Evolutionary conservation across 495 filamentous ascomycete genomes (phyloP).

Genomic region (Chaetomium cochliodes): DNA sequence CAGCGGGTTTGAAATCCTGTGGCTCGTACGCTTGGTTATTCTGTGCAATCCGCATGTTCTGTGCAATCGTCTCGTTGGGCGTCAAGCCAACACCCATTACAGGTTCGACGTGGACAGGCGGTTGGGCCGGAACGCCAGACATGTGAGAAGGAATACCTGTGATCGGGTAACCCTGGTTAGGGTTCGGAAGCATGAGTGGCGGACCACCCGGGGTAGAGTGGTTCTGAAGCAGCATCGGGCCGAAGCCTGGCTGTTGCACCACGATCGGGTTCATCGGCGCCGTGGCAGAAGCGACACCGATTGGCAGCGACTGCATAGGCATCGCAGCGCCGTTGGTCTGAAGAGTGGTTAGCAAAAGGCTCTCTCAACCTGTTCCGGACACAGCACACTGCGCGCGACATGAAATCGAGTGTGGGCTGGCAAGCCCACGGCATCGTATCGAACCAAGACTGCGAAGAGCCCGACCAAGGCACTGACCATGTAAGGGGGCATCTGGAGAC

Average conservation of each 20-base stretch:
- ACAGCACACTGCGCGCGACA: background rate
- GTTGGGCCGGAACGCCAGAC: slow-evolving; percentile 18
- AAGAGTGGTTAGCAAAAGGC: background rate
- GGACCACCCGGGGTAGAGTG: slow-evolving; percentile 8
- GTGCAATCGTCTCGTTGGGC: slow-evolving; percentile 37
- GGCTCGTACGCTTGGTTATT: slow-evolving; percentile 44
- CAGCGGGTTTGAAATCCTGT: slow-evolving; percentile 53
- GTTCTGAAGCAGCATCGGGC: slow-evolving; percentile 26
- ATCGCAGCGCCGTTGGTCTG: slow-evolving; percentile 14
- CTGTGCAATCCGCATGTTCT: slow-evolving; percentile 42
- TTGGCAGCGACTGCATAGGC: slow-evolving; percentile 22
- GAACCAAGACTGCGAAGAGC: background rate
- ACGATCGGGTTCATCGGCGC: slow-evolving; percentile 22
- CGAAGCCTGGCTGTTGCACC: slow-evolving; percentile 24
- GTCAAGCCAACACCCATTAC: slow-evolving; percentile 45
- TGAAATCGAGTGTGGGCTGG: background rate
- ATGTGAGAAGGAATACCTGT: slow-evolving; percentile 19
- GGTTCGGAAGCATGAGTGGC: slow-evolving; percentile 15
- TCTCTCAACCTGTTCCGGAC: background rate
- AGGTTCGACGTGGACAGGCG: slow-evolving; percentile 31
- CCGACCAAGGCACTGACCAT: slow-evolving; percentile 12
- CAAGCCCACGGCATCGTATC: background rate
- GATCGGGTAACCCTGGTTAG: slow-evolving; percentile 9
- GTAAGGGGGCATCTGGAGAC: slow-evolving; percentile 14
- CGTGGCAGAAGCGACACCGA: slow-evolving; percentile 19